Evolutionary conservation across 495 filamentous ascomycete genomes (phyloP).

Genomic region (Trichoderma asperelloides): DNA sequence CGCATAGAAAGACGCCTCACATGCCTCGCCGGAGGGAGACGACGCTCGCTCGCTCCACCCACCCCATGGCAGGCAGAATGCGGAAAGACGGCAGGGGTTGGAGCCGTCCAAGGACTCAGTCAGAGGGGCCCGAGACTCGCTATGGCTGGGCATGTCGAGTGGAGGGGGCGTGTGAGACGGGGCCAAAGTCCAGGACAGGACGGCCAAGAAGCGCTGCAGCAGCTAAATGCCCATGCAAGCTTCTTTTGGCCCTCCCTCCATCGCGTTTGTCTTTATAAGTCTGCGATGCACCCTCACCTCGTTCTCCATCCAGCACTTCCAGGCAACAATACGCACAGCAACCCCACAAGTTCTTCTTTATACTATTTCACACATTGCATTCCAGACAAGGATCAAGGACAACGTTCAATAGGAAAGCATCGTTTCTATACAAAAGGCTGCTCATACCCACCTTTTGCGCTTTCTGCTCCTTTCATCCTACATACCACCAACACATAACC

Average conservation of each 20-base stretch:
- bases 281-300: constrained; percentile 6
- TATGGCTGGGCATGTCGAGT: not conserved
- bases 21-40: not conserved
- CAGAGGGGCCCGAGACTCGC: not conserved
- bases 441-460: not conserved
- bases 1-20: not conserved
- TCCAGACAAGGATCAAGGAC: not conserved
- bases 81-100: constrained; percentile 7
- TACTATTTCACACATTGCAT: not conserved
- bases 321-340: constrained; percentile 6
- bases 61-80: constrained; percentile 3
- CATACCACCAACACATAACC: not conserved
- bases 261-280: not conserved
- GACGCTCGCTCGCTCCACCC: not conserved
- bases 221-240: not conserved
- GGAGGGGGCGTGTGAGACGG: constrained; percentile 6
- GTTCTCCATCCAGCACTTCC: constrained; percentile 4
- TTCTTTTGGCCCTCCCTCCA: not conserved
- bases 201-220: not conserved
- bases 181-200: not conserved
- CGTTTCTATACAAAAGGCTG: not conserved
- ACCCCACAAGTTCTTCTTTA: constrained; percentile 1
- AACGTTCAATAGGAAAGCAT: not conserved
- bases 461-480: not conserved
- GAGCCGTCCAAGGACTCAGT: not conserved